A percentile compares a stretch with the other conserved stretches of the same genome.
phyloP scores from a whole-genome alignment of 169 alveolate species.

The Eimeria tenella region DNA sequence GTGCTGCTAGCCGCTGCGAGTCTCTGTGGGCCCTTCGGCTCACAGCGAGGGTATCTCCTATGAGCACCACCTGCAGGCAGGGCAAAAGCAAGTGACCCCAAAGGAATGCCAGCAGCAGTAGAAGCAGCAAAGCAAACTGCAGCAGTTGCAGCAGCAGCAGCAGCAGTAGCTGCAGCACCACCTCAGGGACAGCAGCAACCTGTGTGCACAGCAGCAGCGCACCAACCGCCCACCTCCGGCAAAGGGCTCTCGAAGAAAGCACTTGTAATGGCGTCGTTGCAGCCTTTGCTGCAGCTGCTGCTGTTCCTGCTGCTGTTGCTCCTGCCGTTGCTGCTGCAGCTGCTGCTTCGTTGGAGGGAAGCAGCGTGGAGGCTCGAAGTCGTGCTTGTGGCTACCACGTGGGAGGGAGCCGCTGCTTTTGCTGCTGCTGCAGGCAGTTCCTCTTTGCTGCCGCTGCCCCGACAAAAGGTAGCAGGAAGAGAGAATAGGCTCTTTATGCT shows the following conservation, averaged over 20 bases:
- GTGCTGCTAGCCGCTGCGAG: neutral
- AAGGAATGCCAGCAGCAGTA: neutral
- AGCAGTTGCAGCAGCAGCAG: neutral
- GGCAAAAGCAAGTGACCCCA: neutral
- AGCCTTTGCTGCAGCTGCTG: slow-evolving; percentile 31
- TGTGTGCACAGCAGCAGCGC: neutral
- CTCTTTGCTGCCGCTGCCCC: neutral
- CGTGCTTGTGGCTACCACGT: too few relatives aligned
- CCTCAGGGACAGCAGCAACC: too few relatives aligned
- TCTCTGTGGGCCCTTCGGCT: neutral
- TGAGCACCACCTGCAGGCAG: neutral
- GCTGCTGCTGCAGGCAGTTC: slow-evolving; percentile 14
- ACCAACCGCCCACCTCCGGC: neutral
- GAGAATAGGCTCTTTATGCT: slow-evolving; percentile 1
- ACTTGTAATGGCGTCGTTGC: neutral
- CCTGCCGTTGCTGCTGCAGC: neutral
- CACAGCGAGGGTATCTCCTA: neutral
- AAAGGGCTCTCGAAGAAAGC: neutral
- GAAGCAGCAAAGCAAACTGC: neutral
- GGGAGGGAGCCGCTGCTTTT: neutral
- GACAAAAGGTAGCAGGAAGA: neutral
- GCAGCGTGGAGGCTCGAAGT: neutral
- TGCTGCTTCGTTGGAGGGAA: neutral
- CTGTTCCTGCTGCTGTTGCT: slow-evolving; percentile 13
- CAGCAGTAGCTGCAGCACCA: neutral